Evolutionary conservation across 2,329 filamentous ascomycete species (phyloP).

Genomic region (Cladosporium oxysporum): DNA sequence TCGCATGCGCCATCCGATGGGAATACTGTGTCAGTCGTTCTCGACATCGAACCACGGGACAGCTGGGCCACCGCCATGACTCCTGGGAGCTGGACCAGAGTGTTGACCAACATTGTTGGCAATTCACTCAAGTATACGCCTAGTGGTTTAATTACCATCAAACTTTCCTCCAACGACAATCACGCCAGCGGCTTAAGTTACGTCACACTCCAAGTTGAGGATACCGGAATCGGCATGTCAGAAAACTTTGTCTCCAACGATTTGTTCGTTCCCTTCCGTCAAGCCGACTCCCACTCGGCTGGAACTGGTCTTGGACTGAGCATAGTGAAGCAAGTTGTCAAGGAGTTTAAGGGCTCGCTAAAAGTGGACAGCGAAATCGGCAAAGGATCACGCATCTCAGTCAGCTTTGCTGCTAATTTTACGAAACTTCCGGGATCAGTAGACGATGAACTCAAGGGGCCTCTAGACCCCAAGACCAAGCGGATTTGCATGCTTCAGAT

Average conservation of each 20-base stretch:
- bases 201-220: slow-evolving; percentile 26
- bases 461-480: not conserved
- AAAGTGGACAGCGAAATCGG: slow-evolving; percentile 31
- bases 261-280: slow-evolving; percentile 39
- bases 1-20: not conserved
- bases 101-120: slow-evolving; percentile 52
- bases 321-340: slow-evolving; percentile 37
- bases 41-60: slow-evolving; percentile 21
- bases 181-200: slow-evolving; percentile 26
- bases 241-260: slow-evolving; percentile 33
- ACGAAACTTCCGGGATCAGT: not conserved
- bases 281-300: slow-evolving; percentile 36
- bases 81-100: slow-evolving; percentile 39
- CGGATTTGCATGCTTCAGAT: slow-evolving; percentile 3
- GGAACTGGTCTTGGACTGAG: slow-evolving; percentile 40
- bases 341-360: slow-evolving; percentile 32
- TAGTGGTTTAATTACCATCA: slow-evolving; percentile 41
- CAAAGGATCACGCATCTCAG: slow-evolving; percentile 28
- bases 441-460: not conserved
- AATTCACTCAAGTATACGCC: slow-evolving; percentile 52
- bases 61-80: slow-evolving; percentile 10
- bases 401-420: slow-evolving; percentile 4
- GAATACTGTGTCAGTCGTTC: slow-evolving; percentile 17
- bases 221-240: slow-evolving; percentile 40
- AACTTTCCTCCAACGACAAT: not conserved